Percentiles rank a stretch among this genome's conserved stretches.
These are phyloP conservation scores for Nicotiana benthamiana DNA, from an alignment of 257 asterid genomes.

Conservation along the genomic window DNA sequence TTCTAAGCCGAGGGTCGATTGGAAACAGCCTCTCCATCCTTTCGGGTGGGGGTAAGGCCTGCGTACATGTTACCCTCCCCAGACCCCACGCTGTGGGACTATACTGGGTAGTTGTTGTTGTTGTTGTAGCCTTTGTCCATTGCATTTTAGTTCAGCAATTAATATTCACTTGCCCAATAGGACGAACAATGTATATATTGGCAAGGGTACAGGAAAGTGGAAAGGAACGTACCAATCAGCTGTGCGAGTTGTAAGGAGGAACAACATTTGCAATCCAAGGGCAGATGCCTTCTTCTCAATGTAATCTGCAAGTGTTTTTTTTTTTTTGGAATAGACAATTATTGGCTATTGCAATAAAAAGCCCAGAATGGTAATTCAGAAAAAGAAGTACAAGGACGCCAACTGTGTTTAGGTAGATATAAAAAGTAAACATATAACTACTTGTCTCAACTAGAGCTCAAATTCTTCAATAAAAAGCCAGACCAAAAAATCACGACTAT, in stretches of 20 bases:
- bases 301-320: slow-evolving; percentile 45
- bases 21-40: too few species aligned
- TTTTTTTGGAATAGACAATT: not conserved
- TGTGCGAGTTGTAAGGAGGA: slow-evolving; percentile 85
- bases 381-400: not conserved
- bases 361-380: not conserved
- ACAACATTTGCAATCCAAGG: slow-evolving; percentile 64
- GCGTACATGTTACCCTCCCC: too few species aligned
- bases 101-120: too few species aligned
- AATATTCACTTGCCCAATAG: not conserved
- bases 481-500: not conserved
- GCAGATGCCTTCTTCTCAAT: slow-evolving; percentile 87
- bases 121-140: not conserved
- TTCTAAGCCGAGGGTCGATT: too few species aligned
- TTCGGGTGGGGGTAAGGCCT: too few species aligned
- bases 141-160: not conserved
- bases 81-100: too few species aligned
- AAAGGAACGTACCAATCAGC: slow-evolving; percentile 72
- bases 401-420: not conserved
- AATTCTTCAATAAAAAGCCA: not conserved
- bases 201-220: not conserved
- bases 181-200: slow-evolving; percentile 1
- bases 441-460: not conserved
- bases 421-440: not conserved
- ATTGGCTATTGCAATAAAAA: not conserved